Conservation (phyloP, 2,329 filamentous ascomycete species). For the Stachybotrys chartarum region DNA sequence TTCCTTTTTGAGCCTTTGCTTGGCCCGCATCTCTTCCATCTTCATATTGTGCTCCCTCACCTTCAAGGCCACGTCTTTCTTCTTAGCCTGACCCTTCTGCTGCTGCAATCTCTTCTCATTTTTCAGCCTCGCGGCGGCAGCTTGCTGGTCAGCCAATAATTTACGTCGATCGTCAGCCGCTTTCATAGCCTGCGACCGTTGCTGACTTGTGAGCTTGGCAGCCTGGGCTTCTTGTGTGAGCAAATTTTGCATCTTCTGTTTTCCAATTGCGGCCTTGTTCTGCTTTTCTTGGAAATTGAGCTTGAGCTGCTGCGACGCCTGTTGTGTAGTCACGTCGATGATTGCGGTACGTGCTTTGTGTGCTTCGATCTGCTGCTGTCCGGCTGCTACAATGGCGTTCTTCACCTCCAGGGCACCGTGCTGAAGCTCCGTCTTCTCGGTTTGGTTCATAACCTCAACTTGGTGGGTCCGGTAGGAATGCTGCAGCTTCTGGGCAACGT, state of each 20-base stretch:
- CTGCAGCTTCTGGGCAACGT: background rate
- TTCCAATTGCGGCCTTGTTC: background rate
- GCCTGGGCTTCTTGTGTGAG: background rate
- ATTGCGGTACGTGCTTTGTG: background rate
- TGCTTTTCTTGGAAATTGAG: background rate
- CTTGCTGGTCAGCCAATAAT: background rate
- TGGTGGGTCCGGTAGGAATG: background rate
- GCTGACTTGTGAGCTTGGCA: background rate
- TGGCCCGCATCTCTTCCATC: background rate
- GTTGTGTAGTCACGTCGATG: background rate
- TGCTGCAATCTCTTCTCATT: background rate
- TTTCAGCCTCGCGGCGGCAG: background rate
- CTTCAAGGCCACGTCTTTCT: too few species aligned
- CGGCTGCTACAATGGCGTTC: background rate
- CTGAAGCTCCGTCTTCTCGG: background rate
- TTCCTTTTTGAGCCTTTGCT: background rate
- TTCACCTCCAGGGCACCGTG: background rate
- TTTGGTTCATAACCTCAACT: background rate
- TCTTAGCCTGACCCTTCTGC: background rate
- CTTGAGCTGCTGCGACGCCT: background rate
- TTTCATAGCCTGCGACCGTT: background rate
- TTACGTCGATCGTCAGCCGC: background rate
- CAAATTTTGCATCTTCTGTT: background rate
- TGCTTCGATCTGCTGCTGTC: background rate
- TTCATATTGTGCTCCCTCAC: background rate